A percentile compares a stretch with the other conserved stretches of the same genome.
Evolutionary conservation across 805 yeast species (phyloP).

Genomic region (Hagleromyces aurorensis): DNA sequence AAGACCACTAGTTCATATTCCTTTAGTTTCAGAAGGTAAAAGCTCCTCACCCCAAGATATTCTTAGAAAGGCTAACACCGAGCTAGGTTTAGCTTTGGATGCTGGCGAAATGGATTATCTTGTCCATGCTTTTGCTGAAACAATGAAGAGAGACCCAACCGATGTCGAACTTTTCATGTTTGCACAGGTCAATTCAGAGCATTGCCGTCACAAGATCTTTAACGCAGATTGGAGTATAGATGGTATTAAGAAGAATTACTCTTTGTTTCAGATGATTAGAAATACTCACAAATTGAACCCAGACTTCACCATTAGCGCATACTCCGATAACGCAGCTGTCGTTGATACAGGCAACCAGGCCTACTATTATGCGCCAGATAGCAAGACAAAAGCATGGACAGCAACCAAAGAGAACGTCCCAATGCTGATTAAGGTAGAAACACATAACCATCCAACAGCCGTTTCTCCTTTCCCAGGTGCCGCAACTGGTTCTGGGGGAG

Average conservation of each 20-base stretch:
- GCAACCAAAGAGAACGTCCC: slow-evolving; percentile 73
- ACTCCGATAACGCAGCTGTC: slow-evolving; percentile 97
- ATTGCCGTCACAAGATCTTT: slow-evolving; percentile 97
- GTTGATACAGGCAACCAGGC: slow-evolving; percentile 52
- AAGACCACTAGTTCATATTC: slow-evolving; percentile 72
- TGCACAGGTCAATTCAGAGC: slow-evolving; percentile 99
- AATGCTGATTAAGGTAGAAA: slow-evolving; percentile 90
- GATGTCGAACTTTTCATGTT: slow-evolving; percentile 98
- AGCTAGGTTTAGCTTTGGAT: slow-evolving; percentile 90
- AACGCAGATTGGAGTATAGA: slow-evolving; percentile 98
- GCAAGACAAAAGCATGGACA: slow-evolving; percentile 62
- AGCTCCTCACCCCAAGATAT: slow-evolving; percentile 38
- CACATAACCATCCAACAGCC: slow-evolving; percentile 99
- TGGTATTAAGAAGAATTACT: slow-evolving; percentile 59
- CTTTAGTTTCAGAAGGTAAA: slow-evolving; percentile 40
- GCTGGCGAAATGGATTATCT: slow-evolving; percentile 87
- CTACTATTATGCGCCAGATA: slow-evolving; percentile 71
- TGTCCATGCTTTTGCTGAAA: slow-evolving; percentile 68
- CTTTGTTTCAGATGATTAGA: slow-evolving; percentile 91
- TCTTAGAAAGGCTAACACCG: slow-evolving; percentile 67
- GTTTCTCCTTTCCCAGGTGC: slow-evolving; percentile 99
- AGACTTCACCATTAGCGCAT: slow-evolving; percentile 82
- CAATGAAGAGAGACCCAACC: slow-evolving; percentile 82
- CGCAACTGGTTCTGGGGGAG: slow-evolving; percentile 99
- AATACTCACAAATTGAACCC: slow-evolving; percentile 81